Percentiles rank a stretch among this genome's conserved stretches.
Conservation (phyloP, 257 asterid species). For the Gentiana dahurica region DNA sequence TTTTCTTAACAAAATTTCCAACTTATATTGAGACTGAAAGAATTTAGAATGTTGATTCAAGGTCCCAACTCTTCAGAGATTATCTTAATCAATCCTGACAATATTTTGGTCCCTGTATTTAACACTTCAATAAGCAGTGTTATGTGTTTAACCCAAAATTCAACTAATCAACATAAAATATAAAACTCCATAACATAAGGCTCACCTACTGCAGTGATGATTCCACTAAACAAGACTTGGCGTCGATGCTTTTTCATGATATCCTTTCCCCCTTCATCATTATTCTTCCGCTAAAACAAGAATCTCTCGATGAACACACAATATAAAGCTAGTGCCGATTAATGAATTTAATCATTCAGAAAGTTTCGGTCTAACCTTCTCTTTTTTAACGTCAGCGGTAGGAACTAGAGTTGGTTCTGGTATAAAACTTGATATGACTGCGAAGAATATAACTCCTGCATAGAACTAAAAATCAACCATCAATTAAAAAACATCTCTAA, state of each 20-base stretch:
- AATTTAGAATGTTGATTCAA: no score
- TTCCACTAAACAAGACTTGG: slow-evolving; percentile 76
- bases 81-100: not conserved
- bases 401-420: slow-evolving; percentile 85
- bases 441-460: slow-evolving; percentile 88
- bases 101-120: not conserved
- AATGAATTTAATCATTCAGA: slow-evolving; percentile 2
- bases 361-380: slow-evolving; percentile 38
- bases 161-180: not conserved
- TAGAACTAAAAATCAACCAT: slow-evolving; percentile 50
- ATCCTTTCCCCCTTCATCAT: slow-evolving; percentile 54
- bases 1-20: no score
- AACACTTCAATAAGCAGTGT: not conserved
- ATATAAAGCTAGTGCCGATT: slow-evolving; percentile 3
- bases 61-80: no score
- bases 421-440: slow-evolving; percentile 58
- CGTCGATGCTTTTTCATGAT: slow-evolving; percentile 69
- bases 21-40: no score
- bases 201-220: slow-evolving; percentile 74
- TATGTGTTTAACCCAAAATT: not conserved
- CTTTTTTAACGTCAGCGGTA: slow-evolving; percentile 30
- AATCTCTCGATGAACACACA: slow-evolving; percentile 3
- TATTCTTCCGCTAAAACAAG: slow-evolving; percentile 36
- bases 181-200: not conserved
- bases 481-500: slow-evolving; percentile 10